A percentile compares a stretch with the other conserved stretches of the same genome.
Conservation (phyloP, 768 basidiomycete species). For the Panaeolus papilionaceus region DNA sequence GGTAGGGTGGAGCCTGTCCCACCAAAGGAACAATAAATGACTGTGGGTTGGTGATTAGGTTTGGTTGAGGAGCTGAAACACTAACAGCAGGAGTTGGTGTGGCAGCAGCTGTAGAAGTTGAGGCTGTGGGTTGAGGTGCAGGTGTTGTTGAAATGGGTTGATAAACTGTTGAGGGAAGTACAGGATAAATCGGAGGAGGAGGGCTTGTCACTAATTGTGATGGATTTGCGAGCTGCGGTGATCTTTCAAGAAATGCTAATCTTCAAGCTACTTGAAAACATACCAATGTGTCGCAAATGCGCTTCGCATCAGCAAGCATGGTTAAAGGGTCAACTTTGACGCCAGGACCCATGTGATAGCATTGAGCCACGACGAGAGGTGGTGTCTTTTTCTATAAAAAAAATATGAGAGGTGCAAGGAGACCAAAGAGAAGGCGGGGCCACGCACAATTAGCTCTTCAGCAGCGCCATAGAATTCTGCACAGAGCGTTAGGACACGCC, state of each 20-base stretch:
- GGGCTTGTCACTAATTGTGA: conserved; percentile 70
- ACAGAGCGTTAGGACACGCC: conserved; percentile 82
- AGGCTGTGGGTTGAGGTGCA: conserved; percentile 31
- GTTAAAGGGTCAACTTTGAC: conserved; percentile 75
- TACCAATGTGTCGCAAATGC: conserved; percentile 79
- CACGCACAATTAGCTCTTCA: conserved; percentile 80
- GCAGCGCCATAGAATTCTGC: conserved; percentile 88
- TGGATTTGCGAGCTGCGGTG: conserved; percentile 71
- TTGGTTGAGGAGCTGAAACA: conserved; percentile 39
- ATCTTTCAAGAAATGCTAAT: conserved; percentile 22
- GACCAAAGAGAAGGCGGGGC: not conserved
- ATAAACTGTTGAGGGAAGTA: conserved; percentile 49
- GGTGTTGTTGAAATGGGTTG: conserved; percentile 31
- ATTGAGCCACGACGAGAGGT: conserved; percentile 78
- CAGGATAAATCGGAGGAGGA: conserved; percentile 63
- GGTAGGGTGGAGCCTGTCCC: conserved; percentile 48
- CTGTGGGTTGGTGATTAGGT: conserved; percentile 72
- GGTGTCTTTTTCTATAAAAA: conserved; percentile 60
- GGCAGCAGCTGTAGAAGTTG: conserved; percentile 36
- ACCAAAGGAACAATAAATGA: conserved; percentile 73
- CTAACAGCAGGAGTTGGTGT: conserved; percentile 35
- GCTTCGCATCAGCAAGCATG: conserved; percentile 80
- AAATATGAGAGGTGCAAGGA: conserved; percentile 23
- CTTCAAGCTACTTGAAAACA: conserved; percentile 26
- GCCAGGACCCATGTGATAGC: conserved; percentile 75